Evolutionary conservation across 116 monocot genomes (phyloP), one percentile per base, ranked within the genome.

Genomic region (Trichopus zeylanicus): DNA sequence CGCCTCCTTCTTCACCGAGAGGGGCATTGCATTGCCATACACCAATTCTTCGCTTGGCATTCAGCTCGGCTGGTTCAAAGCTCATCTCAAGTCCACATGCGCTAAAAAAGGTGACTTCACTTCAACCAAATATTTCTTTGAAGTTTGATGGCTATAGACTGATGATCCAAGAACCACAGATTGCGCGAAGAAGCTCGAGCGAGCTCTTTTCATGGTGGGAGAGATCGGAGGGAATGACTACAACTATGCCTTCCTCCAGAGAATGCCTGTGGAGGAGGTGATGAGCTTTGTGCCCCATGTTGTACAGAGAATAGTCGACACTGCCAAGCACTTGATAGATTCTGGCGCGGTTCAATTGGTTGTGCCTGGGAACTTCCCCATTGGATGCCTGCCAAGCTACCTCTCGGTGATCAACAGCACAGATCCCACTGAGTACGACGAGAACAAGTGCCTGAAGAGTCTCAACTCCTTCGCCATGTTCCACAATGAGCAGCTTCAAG

Each of bases 201-300:
- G 21, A 42, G 53, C 85, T 2, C 61, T 77, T 11, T 61, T 86
- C 65, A 31, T 81, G 12, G 62, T 86, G 21, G 85, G 85, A 0
- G 85, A 86, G 68, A 86, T 86, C 7, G 85, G 85, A 4, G 81
- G 85, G 1, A 86, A 86, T 30, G 80, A 85, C 26, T 85, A 80
- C 31, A 77, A 77, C 59, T 70, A 67, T 26, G 70, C 67, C 4
- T 56, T 85, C 12, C 29, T 71, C 3, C 20, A n/a, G 8, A 64
- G 70, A 23, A 73, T 29, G 27, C 15, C 57, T 4, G 38, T 70
- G 0, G 26, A 65, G 0, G 55, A 65, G 55, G 67, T 75, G 25
- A 56, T 46, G 29, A 39, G 37, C 12, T 67, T 60, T 5, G 51
- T 78, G 6, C 78, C 83, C 1, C 6, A 15, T 6, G 75, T 84